These are phyloP conservation scores for Zea mays DNA, from an alignment of 176 grass and related monocot species.

Conservation along the genomic window Zm-B73-REFERENCE-NAM-5.0 NC_050105.1:52688001-52688500, in stretches of 20 bases:
- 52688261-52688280: constrained; percentile 1
- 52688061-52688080: no score
- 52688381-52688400: background rate
- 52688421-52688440: background rate
- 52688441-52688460: background rate
- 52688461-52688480: background rate
- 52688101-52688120: no score
- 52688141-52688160: no score
- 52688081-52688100: no score
- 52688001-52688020: no score
- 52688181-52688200: background rate
- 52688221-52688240: background rate
- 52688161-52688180: background rate
- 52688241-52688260: constrained; percentile 1
- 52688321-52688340: background rate
- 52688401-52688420: background rate
- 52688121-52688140: no score
- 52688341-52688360: background rate
- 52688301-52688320: background rate
- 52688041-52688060: no score
- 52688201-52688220: no score
- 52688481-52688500: background rate
- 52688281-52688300: background rate
- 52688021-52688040: no score
- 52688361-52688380: background rate